phyloP scores from a whole-genome alignment of 805 yeast species.

The Kodamaea jinghongensis region DNA sequence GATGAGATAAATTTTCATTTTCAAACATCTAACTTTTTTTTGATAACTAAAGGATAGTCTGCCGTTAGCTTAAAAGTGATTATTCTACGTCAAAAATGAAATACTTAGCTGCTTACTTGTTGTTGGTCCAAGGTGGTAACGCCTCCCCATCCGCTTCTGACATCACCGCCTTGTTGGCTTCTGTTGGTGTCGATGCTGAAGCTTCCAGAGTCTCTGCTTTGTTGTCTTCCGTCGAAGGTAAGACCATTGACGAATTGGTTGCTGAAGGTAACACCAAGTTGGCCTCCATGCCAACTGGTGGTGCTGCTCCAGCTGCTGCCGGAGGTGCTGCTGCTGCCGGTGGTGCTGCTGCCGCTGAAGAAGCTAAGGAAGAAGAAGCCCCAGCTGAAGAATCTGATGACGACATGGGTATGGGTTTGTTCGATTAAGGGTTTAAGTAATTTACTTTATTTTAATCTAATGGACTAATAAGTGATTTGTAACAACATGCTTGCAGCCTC shows the following conservation, averaged over 20 bases:
- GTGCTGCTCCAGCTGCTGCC: conserved; percentile 85
- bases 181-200: conserved; percentile 96
- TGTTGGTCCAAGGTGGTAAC: conserved; percentile 96
- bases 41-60: conserved; percentile 70
- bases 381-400: conserved; percentile 60
- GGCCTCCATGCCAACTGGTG: conserved; percentile 97
- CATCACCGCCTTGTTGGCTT: conserved; percentile 81
- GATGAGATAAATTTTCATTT: too few species aligned
- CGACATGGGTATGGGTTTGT: conserved; percentile 95
- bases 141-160: conserved; percentile 91
- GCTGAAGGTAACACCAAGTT: conserved; percentile 95
- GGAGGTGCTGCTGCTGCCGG: conserved; percentile 70
- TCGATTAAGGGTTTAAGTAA: conserved; percentile 65
- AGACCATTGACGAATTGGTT: conserved; percentile 83
- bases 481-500: too few species aligned
- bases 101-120: conserved; percentile 99
- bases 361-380: conserved; percentile 65
- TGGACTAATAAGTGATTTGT: too few species aligned
- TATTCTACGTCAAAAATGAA: conserved; percentile 68
- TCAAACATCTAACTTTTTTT: conserved; percentile 1
- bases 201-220: conserved; percentile 79
- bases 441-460: neutral
- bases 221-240: conserved; percentile 88
- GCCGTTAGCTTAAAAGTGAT: conserved; percentile 78
- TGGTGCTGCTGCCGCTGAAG: conserved; percentile 70